phyloP scores from a whole-genome alignment of 2,329 filamentous ascomycete genomes.

The Aspergillus sp. region DNA sequence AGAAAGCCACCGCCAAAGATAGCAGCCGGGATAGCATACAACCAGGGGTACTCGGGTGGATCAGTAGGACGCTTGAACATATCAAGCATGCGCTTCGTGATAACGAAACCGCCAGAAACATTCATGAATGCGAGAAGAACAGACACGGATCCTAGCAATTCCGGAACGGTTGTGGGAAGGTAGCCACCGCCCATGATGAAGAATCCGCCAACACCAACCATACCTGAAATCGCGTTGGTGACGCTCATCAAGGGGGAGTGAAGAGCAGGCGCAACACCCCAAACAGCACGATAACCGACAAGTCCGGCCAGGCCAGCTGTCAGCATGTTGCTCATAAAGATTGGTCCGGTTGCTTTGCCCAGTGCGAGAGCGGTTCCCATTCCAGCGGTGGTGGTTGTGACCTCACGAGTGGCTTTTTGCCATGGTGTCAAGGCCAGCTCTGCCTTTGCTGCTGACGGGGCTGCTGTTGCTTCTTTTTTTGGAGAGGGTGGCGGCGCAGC shows the following conservation, averaged over 20 bases:
- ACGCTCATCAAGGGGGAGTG: constrained; percentile 91
- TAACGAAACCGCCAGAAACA: constrained; percentile 83
- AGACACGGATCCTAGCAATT: constrained; percentile 73
- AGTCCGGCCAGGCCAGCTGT: constrained; percentile 81
- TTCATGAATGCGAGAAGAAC: constrained; percentile 87
- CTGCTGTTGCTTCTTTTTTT: constrained; percentile 50
- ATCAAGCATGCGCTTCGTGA: constrained; percentile 90
- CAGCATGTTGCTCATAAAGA: constrained; percentile 87
- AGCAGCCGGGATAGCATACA: constrained; percentile 75
- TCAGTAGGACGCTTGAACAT: constrained; percentile 86
- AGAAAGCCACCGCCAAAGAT: constrained; percentile 80
- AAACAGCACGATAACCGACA: constrained; percentile 84
- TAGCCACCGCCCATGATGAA: constrained; percentile 86
- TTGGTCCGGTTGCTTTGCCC: constrained; percentile 75
- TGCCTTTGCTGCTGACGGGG: constrained; percentile 52
- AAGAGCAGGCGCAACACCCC: constrained; percentile 79
- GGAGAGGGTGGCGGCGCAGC: constrained; percentile 58
- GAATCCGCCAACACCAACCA: constrained; percentile 85
- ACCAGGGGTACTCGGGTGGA: constrained; percentile 83
- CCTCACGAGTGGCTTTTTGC: constrained; percentile 75
- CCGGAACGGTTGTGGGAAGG: constrained; percentile 74
- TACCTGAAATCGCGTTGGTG: constrained; percentile 84
- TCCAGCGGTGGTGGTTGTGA: constrained; percentile 70
- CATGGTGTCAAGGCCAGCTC: constrained; percentile 73
- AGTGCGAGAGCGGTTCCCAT: constrained; percentile 75